Evolutionary conservation across 139 green algal species (phyloP).

Genomic region (Micractinium conductrix): DNA sequence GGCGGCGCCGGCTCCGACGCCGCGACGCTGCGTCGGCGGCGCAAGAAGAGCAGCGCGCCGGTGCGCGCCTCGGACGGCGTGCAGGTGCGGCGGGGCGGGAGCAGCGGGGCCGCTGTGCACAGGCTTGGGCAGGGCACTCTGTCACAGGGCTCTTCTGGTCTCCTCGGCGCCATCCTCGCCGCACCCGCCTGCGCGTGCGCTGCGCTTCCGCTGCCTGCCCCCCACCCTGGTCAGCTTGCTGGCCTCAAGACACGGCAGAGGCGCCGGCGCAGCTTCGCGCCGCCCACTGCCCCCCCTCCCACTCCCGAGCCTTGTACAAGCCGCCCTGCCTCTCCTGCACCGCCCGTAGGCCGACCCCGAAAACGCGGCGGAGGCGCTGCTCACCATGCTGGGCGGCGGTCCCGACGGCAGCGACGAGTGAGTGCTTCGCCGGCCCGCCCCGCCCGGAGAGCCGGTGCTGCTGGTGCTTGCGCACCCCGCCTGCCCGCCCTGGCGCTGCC

Average conservation of each 20-base stretch:
- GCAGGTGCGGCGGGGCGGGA: background rate
- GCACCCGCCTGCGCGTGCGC: no score
- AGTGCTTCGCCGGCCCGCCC: no score
- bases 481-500: background rate
- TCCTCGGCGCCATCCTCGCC: no score
- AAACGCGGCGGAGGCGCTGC: slow-evolving; percentile 8
- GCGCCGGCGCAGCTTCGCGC: no score
- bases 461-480: background rate
- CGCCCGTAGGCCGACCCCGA: slow-evolving; percentile 6
- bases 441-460: no score
- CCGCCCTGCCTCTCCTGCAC: background rate
- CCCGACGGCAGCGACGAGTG: background rate
- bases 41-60: slow-evolving; percentile 20
- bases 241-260: no score
- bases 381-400: background rate
- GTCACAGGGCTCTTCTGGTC: no score
- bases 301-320: no score
- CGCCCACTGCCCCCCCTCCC: no score
- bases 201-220: no score
- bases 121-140: no score
- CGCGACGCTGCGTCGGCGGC: background rate
- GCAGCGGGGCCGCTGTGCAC: background rate
- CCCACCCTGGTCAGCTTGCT: no score
- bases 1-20: background rate
- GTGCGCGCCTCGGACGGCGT: slow-evolving; percentile 3